A percentile compares a stretch with the other conserved stretches of the same genome.
These are phyloP conservation scores for Phytopythium kandeliae DNA, from an alignment of 352 stramenopile species.

Conservation along the genomic window DNA sequence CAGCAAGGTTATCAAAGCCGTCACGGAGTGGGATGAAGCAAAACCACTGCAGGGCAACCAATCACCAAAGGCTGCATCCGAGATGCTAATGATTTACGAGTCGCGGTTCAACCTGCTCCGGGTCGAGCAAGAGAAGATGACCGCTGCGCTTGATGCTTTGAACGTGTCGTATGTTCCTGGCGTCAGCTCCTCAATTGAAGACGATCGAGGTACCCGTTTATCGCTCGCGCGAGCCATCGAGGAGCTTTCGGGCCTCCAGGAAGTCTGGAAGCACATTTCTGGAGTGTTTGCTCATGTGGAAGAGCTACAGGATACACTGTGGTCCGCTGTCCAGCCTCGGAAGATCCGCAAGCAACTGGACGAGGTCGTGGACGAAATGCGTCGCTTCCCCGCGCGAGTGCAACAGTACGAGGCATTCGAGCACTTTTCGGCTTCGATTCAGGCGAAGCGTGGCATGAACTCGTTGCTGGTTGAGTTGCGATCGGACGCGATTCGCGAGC, in stretches of 20 bases:
- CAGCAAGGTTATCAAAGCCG: constrained; percentile 70
- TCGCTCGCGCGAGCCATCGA: constrained; percentile 75
- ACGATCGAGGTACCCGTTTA: constrained; percentile 70
- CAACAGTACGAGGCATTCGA: constrained; percentile 98
- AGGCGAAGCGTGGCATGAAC: constrained; percentile 92
- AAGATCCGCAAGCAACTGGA: constrained; percentile 96
- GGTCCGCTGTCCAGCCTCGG: constrained; percentile 91
- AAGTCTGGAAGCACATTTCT: constrained; percentile 96
- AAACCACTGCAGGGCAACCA: constrained; percentile 78
- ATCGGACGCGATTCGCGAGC: constrained; percentile 97
- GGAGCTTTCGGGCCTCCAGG: constrained; percentile 94
- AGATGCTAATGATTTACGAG: constrained; percentile 82
- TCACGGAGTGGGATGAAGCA: constrained; percentile 72
- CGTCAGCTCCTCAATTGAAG: constrained; percentile 51
- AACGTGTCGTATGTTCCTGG: constrained; percentile 68
- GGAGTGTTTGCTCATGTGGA: constrained; percentile 87
- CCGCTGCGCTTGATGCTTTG: constrained; percentile 94
- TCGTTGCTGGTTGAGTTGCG: constrained; percentile 96
- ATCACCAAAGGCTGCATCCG: constrained; percentile 63
- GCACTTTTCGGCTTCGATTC: constrained; percentile 91
- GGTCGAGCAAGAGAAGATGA: constrained; percentile 94
- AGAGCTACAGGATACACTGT: constrained; percentile 93
- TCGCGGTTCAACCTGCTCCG: constrained; percentile 77
- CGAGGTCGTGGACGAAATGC: constrained; percentile 95
- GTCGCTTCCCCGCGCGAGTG: constrained; percentile 93